Evolutionary conservation across 1,139 yeast species (phyloP).

Genomic region (Geotrichum bryndzae): DNA sequence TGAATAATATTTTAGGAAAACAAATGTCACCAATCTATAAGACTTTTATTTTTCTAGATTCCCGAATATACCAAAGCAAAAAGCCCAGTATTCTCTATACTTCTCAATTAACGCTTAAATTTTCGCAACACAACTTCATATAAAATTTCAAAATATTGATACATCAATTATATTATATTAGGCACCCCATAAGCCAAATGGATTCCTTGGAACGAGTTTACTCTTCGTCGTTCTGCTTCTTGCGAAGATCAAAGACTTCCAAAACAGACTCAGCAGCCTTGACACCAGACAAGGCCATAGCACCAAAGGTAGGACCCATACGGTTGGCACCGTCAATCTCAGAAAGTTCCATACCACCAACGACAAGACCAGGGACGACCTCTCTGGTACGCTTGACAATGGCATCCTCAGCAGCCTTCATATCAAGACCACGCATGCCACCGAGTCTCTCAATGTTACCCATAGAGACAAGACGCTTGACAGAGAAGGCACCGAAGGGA

Average conservation of each 20-base stretch:
- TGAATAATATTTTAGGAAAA: too few species aligned
- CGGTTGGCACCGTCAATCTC: constrained; percentile 73
- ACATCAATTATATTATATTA: not conserved
- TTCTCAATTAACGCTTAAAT: not conserved
- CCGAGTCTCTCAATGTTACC: constrained; percentile 46
- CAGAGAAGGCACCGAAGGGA: constrained; percentile 79
- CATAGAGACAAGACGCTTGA: constrained; percentile 43
- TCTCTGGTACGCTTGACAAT: constrained; percentile 67
- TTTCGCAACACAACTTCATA: not conserved
- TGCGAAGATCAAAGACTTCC: constrained; percentile 47
- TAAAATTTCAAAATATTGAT: not conserved
- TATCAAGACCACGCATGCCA: constrained; percentile 75
- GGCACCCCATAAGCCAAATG: not conserved
- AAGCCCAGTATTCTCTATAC: too few species aligned
- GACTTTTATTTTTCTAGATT: too few species aligned
- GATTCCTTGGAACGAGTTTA: not conserved
- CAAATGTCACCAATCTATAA: too few species aligned
- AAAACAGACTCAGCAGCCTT: constrained; percentile 64
- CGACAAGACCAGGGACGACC: constrained; percentile 64
- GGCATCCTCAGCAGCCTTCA: constrained; percentile 73
- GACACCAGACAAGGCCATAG: constrained; percentile 72
- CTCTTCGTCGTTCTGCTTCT: constrained; percentile 34
- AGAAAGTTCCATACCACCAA: constrained; percentile 77
- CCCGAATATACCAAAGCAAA: too few species aligned
- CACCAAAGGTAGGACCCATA: constrained; percentile 84